Percentiles rank a stretch among this genome's conserved stretches.
Conservation (phyloP, 257 asterid species). For the Voacanga thouarsii region DNA sequence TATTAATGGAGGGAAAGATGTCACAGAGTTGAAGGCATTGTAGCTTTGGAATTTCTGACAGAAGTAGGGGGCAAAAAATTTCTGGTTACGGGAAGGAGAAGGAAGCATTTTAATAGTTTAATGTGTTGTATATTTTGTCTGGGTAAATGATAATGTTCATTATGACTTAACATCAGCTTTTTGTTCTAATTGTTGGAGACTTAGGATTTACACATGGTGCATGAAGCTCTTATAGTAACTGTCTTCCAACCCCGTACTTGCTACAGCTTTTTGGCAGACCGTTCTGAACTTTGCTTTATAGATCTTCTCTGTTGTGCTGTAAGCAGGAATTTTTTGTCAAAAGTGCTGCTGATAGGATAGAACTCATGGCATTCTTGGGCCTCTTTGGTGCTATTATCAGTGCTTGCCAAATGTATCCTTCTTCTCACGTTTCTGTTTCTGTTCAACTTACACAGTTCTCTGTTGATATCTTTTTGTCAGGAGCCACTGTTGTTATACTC, state of each 20-base stretch:
- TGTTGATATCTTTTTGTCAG: neutral
- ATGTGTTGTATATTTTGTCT: neutral
- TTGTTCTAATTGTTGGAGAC: neutral
- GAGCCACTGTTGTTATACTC: neutral
- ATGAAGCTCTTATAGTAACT: neutral
- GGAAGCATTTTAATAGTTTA: neutral
- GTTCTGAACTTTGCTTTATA: neutral
- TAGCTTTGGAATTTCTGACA: neutral
- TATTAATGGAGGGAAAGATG: neutral
- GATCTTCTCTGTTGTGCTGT: constrained; percentile 16
- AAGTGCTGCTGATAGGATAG: constrained; percentile 87
- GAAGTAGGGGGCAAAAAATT: neutral
- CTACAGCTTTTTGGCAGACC: neutral
- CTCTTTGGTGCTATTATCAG: constrained; percentile 85
- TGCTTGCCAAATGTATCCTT: constrained; percentile 84
- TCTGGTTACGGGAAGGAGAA: neutral
- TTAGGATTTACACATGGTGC: neutral
- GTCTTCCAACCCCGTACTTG: too few species aligned
- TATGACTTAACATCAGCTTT: neutral
- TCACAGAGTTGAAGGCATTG: neutral
- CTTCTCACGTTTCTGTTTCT: neutral
- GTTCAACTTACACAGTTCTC: neutral
- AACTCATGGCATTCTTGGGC: constrained; percentile 94
- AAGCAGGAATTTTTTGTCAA: constrained; percentile 81
- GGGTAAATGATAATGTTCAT: neutral